phyloP scores from a whole-genome alignment of 345 rosid genomes.

The Heritiera fomes region DNA sequence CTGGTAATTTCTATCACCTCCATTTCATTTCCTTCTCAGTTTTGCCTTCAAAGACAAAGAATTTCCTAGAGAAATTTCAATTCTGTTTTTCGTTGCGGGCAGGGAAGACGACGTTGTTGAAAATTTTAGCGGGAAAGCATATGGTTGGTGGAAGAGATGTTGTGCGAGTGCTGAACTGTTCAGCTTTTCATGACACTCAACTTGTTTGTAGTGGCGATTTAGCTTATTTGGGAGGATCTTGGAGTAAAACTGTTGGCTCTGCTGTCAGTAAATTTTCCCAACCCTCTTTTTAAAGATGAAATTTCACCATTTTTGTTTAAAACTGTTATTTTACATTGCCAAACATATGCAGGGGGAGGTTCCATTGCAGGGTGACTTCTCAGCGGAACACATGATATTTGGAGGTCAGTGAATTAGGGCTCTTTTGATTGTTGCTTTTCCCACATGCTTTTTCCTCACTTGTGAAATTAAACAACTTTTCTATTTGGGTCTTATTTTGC shows the following conservation, averaged over 20 bases:
- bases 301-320: neutral
- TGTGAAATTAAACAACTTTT: slow-evolving; percentile 1
- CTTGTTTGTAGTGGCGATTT: slow-evolving; percentile 84
- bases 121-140: slow-evolving; percentile 85
- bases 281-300: neutral
- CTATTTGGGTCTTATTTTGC: neutral
- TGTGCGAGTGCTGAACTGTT: slow-evolving; percentile 70
- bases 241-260: slow-evolving; percentile 88
- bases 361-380: slow-evolving; percentile 97
- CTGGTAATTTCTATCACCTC: slow-evolving; percentile 47
- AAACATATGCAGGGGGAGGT: slow-evolving; percentile 67
- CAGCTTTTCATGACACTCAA: slow-evolving; percentile 88
- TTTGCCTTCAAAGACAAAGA: neutral
- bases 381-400: slow-evolving; percentile 94
- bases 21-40: neutral
- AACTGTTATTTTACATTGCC: neutral
- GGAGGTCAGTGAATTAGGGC: slow-evolving; percentile 56
- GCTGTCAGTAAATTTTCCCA: slow-evolving; percentile 56
- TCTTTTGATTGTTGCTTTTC: neutral
- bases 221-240: slow-evolving; percentile 88
- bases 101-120: neutral
- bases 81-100: neutral
- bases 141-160: slow-evolving; percentile 92
- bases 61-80: neutral
- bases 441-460: neutral